Evolutionary conservation across 108 stramenopile species (phyloP).

Genomic region (Aurantiochytrium sp.): DNA sequence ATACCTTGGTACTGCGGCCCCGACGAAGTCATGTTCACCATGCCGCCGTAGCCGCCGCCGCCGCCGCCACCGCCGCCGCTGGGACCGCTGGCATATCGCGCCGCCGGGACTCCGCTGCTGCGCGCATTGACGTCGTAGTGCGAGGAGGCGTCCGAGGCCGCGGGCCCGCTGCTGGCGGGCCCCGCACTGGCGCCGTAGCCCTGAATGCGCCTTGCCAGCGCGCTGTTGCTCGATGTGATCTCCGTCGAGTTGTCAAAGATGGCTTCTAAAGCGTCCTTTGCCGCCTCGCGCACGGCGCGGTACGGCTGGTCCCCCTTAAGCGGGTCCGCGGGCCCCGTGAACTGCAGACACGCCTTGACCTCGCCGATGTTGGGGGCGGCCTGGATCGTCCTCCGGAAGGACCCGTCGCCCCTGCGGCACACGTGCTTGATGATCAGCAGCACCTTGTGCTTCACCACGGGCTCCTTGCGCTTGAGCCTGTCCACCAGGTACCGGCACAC

Average conservation of each 20-base stretch:
- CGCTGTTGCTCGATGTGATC: slow-evolving; percentile 7
- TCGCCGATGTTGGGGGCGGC: slow-evolving; percentile 54
- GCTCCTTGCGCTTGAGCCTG: slow-evolving; percentile 73
- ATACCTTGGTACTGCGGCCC: slow-evolving; percentile 61
- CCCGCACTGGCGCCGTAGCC: slow-evolving; percentile 39
- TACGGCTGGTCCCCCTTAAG: slow-evolving; percentile 87
- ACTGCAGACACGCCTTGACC: slow-evolving; percentile 81
- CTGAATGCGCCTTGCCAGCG: slow-evolving; percentile 31
- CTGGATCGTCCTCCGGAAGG: slow-evolving; percentile 50
- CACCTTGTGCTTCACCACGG: slow-evolving; percentile 82
- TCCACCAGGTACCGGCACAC: slow-evolving; percentile 67
- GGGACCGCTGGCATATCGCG: slow-evolving; percentile 35
- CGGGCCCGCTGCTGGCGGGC: slow-evolving; percentile 38
- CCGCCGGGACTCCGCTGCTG: background rate
- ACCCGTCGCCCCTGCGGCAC: slow-evolving; percentile 66
- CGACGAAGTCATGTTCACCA: background rate
- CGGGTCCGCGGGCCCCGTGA: slow-evolving; percentile 83
- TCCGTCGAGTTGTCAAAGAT: slow-evolving; percentile 69
- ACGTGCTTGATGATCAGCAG: slow-evolving; percentile 84
- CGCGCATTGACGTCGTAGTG: slow-evolving; percentile 28
- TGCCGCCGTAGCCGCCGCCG: background rate
- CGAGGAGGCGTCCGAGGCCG: slow-evolving; percentile 7
- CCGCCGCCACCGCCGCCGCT: slow-evolving; percentile 25
- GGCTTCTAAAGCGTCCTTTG: slow-evolving; percentile 89
- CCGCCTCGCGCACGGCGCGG: slow-evolving; percentile 76